phyloP scores from a whole-genome alignment of 2,329 filamentous ascomycete genomes.

The Apiospora pterosperma region DNA sequence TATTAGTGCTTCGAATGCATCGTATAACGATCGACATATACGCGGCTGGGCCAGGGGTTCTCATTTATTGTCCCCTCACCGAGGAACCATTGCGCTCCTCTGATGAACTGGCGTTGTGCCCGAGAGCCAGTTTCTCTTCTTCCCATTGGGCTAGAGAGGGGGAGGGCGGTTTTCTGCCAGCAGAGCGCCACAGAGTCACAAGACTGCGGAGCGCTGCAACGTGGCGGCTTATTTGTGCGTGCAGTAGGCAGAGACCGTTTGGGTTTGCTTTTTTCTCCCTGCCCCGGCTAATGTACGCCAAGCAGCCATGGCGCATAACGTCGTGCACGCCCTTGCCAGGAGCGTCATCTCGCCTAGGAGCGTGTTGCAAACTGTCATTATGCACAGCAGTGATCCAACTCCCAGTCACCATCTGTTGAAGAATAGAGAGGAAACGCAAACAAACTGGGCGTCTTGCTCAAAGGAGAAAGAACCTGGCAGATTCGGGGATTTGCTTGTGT shows the following conservation, averaged over 20 bases:
- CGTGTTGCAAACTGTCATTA: not conserved
- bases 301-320: not conserved
- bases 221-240: not conserved
- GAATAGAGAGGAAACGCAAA: not conserved
- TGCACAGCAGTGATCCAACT: not conserved
- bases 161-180: not conserved
- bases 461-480: not conserved
- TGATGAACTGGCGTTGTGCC: not conserved
- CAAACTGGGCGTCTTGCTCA: not conserved
- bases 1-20: not conserved
- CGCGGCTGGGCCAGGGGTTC: not conserved
- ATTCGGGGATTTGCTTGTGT: not conserved
- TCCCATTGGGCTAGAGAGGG: not conserved
- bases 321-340: not conserved
- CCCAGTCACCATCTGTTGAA: not conserved
- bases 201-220: not conserved
- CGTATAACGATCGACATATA: constrained; percentile 2
- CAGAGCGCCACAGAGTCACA: not conserved
- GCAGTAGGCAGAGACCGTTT: not conserved
- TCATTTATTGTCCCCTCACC: not conserved
- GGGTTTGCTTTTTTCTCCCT: not conserved
- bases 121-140: not conserved
- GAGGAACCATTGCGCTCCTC: not conserved
- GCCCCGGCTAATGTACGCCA: not conserved
- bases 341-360: not conserved